Conservation (phyloP, 805 yeast species). For the Ogataea neopini region DNA sequence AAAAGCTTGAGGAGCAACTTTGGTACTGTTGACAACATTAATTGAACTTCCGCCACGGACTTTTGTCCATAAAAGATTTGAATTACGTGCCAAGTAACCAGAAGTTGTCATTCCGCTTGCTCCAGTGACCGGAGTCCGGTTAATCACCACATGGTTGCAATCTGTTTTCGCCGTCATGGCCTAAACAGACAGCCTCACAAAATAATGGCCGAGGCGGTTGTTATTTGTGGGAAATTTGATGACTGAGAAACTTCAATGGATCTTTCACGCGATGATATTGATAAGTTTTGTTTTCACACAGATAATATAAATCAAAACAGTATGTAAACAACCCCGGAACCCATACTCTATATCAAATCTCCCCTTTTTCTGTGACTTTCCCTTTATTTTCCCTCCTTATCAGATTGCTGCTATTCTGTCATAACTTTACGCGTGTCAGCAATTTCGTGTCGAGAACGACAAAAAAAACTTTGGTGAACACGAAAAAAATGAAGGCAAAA, state of each 20-base stretch:
- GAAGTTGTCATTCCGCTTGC: slow-evolving; percentile 4
- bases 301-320: no score
- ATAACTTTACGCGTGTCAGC: slow-evolving; percentile 9
- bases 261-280: background rate
- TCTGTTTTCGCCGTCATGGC: slow-evolving; percentile 7
- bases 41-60: slow-evolving; percentile 10
- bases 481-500: slow-evolving; percentile 12
- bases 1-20: background rate
- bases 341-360: background rate
- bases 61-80: slow-evolving; percentile 20
- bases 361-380: background rate
- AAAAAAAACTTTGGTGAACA: slow-evolving; percentile 16
- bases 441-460: slow-evolving; percentile 10
- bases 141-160: background rate
- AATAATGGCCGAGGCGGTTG: background rate
- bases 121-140: slow-evolving; percentile 5
- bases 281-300: no score
- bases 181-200: slow-evolving; percentile 5
- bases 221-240: background rate
- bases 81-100: slow-evolving; percentile 14
- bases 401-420: slow-evolving; percentile 10
- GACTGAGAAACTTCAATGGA: background rate
- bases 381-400: slow-evolving; percentile 12
- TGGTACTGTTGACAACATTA: background rate
- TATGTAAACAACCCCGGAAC: no score